Evolutionary conservation across 495 filamentous ascomycete species (phyloP), one percentile per base, ranked within the genome.

Genomic region (Penicillium daleae): DNA sequence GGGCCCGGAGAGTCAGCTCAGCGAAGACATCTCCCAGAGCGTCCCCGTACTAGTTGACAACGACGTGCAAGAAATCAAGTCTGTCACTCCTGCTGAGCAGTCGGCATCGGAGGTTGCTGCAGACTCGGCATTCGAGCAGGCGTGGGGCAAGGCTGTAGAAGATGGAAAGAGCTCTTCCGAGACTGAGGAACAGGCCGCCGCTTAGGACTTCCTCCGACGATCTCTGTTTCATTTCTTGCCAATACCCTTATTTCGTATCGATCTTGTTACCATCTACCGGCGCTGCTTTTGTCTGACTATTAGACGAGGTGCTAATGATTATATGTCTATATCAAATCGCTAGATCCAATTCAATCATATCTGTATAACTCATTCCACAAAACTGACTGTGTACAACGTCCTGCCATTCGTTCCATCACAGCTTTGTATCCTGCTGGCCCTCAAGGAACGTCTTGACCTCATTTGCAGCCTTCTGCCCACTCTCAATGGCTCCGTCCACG

Each of bases 91-190:
- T 44, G 63, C 49, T 2, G 32, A 39, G 22, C 6, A 21, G 6
- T 10, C 22, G 29, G 19, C 48, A 4, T 13, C 48, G 37, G 66
- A 66, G 56, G 12, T 31, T 4, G 10, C 35, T 12, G 60, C 68
- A 35, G 71, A 78, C 12, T 68, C 72, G 2, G 71, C 75, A 15
- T 79, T 80, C 53, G 79, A 82, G 63, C 61, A 65, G 40, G 79
- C 78, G 17, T 82, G 79, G 79, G 78, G 77, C 3, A 80, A 78
- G 58, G 79, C 78, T 4, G 70, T 76, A 6, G 73, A 77, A 42
- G 68, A 73, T 31, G 59, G 68, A 59, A 53, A 56, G 4, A 8
- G 44, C 19, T 33, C 66, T n/a, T 37, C 60, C 0, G 62, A 59
- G 57, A 37, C 37, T 1, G 57, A 62, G 37, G 37, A 21, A 10